Evolutionary conservation across 176 grass and related monocot species (phyloP), one percentile per base, ranked within the genome.

Genomic region (Musa itinerans): DNA sequence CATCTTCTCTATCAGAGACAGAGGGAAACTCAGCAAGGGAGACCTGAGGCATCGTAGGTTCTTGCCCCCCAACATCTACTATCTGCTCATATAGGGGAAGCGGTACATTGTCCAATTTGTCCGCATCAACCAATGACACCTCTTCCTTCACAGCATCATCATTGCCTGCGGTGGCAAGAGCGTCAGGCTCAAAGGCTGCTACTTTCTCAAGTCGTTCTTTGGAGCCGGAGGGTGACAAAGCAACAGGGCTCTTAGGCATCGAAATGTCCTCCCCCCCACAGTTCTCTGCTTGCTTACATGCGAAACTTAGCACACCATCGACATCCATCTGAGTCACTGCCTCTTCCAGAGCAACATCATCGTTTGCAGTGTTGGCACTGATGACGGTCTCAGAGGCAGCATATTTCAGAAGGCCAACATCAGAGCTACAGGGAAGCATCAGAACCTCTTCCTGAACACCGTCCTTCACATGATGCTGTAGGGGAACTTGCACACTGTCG

Each of bases 61-160:
- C 68, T 21, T 1, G 16, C 12, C 11, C 19, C 19, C 7, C 29
- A 70, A 51, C 43, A 70, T 50, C 19, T 17, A 51, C 19, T 17
- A 22, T 51, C 16, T 50, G 68, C 17, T 70, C 68, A 70, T 15
- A 20, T 48, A 52, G 13, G 29, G 17, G 20, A 48, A 50, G 48
- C 4, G 17, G 16, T 48, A 70, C 34, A 50, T 50, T 70, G 20
- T 70, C 68, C 2, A 50, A 50, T 15, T 50, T 70, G 21, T 19
- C 29, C 14, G 11, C 48, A 20, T 70, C 68, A 10, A 19, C 17
- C 10, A 70, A 50, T 51, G 43, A 1, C 29, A 48, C 91, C 62
- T 83, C 96, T 78, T 89, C 85, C 80, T 95, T 43, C 34, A 43
- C 34, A 43, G 34, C 72, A 65, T 76, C 65, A 54, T 69, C 34